Evolutionary conservation across 257 asterid species (phyloP).

Genomic region (Asclepias syriaca): DNA sequence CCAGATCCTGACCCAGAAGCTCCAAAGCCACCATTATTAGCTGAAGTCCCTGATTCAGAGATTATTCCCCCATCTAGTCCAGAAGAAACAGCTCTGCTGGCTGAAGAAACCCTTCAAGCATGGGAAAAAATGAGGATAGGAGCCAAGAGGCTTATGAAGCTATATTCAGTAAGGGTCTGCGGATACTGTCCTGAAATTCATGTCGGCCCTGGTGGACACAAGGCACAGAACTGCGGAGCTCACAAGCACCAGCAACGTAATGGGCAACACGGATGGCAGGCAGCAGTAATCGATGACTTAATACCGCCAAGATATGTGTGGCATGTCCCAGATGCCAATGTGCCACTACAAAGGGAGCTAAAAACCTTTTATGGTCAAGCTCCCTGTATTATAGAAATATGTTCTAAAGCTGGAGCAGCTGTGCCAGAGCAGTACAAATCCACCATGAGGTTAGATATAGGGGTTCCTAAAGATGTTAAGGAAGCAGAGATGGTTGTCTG

Average conservation of each 20-base stretch:
- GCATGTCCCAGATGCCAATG: constrained; percentile 66
- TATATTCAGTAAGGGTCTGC: constrained; percentile 83
- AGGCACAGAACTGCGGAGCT: constrained; percentile 94
- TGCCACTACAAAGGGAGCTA: constrained; percentile 56
- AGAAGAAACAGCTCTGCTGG: constrained; percentile 52
- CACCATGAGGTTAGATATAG: constrained; percentile 92
- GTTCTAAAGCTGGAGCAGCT: constrained; percentile 76
- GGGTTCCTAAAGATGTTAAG: constrained; percentile 59
- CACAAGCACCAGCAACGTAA: constrained; percentile 97
- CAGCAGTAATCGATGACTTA: constrained; percentile 71
- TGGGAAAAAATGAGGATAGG: constrained; percentile 92
- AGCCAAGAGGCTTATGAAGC: constrained; percentile 62
- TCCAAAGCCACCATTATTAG: constrained; percentile 42
- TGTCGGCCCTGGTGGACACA: constrained; percentile 84
- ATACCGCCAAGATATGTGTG: constrained; percentile 89
- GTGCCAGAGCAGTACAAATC: constrained; percentile 82
- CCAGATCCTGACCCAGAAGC: constrained; percentile 70
- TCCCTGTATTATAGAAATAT: constrained; percentile 81
- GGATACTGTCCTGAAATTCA: constrained; percentile 96
- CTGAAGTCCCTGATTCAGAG: constrained; percentile 50
- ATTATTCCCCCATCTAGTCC: constrained; percentile 48
- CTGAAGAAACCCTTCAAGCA: constrained; percentile 70
- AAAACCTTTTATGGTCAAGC: constrained; percentile 87
- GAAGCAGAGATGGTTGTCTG: constrained; percentile 97
- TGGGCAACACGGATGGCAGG: constrained; percentile 98